Percentiles rank a stretch among this genome's conserved stretches.
Conservation (phyloP, 306 rosid genomes). For the Pterocarpus santalinus region DNA sequence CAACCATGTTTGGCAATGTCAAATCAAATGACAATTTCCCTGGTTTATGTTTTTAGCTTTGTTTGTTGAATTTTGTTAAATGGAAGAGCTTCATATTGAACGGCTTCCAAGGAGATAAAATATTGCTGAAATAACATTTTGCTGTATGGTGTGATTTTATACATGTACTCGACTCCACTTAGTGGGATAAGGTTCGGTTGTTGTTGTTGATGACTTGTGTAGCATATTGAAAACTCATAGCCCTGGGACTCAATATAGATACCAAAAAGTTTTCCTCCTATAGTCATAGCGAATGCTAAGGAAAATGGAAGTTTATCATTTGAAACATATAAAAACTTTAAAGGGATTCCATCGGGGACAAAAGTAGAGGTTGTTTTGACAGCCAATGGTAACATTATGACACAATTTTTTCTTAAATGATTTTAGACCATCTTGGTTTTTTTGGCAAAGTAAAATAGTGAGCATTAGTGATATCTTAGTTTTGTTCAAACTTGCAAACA, state of each 20-base stretch:
- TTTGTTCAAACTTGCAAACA: slow-evolving; percentile 4
- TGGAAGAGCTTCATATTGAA: slow-evolving; percentile 20
- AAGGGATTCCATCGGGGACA: background rate
- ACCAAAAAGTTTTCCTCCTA: background rate
- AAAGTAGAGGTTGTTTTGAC: slow-evolving; percentile 7
- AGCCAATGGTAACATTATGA: slow-evolving; percentile 25
- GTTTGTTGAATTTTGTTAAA: slow-evolving; percentile 39
- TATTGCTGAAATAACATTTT: slow-evolving; percentile 5
- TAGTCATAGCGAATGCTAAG: slow-evolving; percentile 20
- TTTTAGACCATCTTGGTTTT: background rate
- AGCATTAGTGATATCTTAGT: slow-evolving; percentile 4
- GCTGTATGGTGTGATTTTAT: slow-evolving; percentile 16
- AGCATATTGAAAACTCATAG: slow-evolving; percentile 19
- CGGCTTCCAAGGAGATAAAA: background rate
- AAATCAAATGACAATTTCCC: slow-evolving; percentile 24
- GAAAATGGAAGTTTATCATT: slow-evolving; percentile 30
- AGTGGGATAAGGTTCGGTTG: slow-evolving; percentile 1
- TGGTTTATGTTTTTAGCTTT: slow-evolving; percentile 8
- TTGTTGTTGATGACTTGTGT: background rate
- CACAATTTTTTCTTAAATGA: slow-evolving; percentile 13
- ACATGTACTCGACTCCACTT: background rate
- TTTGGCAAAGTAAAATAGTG: slow-evolving; percentile 19
- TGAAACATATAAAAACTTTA: slow-evolving; percentile 13
- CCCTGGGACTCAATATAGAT: background rate
- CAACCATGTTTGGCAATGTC: background rate